A percentile compares a stretch with the other conserved stretches of the same genome.
These are phyloP conservation scores for Talaromyces marneffei DNA, from an alignment of 2,329 filamentous ascomycete genomes.

Conservation along the genomic window DNA sequence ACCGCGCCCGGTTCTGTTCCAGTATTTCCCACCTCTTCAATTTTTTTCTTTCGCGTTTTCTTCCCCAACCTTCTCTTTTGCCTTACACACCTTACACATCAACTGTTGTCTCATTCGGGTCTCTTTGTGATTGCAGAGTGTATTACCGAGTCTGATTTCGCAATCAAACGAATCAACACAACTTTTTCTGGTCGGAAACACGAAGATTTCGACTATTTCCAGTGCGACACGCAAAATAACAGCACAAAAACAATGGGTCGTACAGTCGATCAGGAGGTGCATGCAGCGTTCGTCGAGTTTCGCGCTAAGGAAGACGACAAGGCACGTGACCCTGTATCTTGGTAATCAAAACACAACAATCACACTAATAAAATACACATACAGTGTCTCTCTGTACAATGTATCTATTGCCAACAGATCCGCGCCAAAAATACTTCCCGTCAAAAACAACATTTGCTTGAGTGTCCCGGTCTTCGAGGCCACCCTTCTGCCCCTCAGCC, in stretches of 20 bases:
- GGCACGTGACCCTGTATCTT: conserved; percentile 35
- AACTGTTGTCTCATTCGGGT: neutral
- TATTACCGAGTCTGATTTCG: neutral
- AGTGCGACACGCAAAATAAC: conserved; percentile 10
- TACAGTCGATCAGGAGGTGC: conserved; percentile 48
- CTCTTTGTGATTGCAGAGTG: neutral
- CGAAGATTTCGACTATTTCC: neutral
- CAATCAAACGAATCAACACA: neutral
- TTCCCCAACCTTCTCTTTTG: neutral
- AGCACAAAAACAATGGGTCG: conserved; percentile 39
- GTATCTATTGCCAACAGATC: conserved; percentile 50
- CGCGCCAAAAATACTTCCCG: conserved; percentile 49
- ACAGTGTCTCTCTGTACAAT: conserved; percentile 49
- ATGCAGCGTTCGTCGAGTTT: conserved; percentile 50
- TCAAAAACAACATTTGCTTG: conserved; percentile 48
- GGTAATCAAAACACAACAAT: conserved; percentile 28
- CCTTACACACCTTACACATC: neutral
- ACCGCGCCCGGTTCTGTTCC: conserved; percentile 14
- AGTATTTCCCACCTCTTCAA: conserved; percentile 12
- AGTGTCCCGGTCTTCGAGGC: conserved; percentile 45
- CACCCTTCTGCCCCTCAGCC: conserved; percentile 41
- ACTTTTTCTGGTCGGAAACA: neutral
- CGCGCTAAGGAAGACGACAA: conserved; percentile 50
- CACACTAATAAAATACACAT: conserved; percentile 14
- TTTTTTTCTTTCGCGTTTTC: conserved; percentile 12